Evolutionary conservation across 352 stramenopile genomes (phyloP), one percentile per base, ranked within the genome.

Genomic region (Pythium pyrilobum): DNA sequence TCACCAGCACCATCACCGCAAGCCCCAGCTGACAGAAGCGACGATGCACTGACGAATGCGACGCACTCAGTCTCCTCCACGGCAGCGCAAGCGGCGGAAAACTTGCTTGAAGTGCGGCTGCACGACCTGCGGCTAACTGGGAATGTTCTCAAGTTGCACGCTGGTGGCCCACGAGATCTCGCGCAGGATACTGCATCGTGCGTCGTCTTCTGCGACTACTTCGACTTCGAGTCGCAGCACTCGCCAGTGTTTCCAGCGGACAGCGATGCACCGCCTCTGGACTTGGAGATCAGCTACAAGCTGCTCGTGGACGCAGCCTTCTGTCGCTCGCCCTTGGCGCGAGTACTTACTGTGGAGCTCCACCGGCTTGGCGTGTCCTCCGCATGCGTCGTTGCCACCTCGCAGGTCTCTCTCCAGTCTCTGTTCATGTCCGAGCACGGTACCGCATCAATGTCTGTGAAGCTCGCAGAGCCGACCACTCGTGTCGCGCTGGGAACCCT

Each of bases 141-240:
- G 0, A 23, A 12, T 34, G 33, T 18, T 20, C 15, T 37, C 42
- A 24, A 12, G 6, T n/a, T n/a, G n/a, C n/a, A n/a, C n/a, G n/a
- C n/a, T n/a, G n/a, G n/a, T n/a, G n/a, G n/a, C n/a, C n/a, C n/a
- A n/a, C n/a, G n/a, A n/a, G n/a, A 10, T 16, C 12, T 20, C 33
- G 5, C 12, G 33, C 33, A 38, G 18, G 37, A 20, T 42, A 20
- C 24, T n/a, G 16, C 21, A 3, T 46, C 31, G 4, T 52, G 64
- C 18, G 45, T 67, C 2, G 5, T 78, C 6, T 56, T 73, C 3
- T 75, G 66, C 55, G 69, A 78, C 52, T 78, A 69, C 23, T 75
- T 63, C 20, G 69, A 78, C 36, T 78, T 73, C 47, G 69, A 78
- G 36, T 59, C 66, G 1, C 69, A 78, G 32, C 13, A 61, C 16